Evolutionary conservation across 1,284 basidiomycete genomes (phyloP).

Genomic region (Heterobasidion occidentale): DNA sequence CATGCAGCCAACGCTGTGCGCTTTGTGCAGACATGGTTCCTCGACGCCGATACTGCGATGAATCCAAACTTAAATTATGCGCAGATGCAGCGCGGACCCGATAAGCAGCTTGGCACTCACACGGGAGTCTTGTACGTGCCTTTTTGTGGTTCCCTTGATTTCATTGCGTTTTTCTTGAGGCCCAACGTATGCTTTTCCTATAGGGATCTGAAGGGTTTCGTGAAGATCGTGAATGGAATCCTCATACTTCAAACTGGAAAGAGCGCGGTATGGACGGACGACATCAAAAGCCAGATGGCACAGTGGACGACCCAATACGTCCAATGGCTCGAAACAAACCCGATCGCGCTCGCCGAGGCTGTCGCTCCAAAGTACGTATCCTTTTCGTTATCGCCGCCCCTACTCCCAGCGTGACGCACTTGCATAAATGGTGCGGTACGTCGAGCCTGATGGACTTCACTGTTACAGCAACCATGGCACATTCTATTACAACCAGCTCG

Average conservation of each 20-base stretch:
- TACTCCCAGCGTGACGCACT: conserved; percentile 4
- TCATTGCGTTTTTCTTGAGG: too few relatives aligned
- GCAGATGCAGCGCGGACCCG: conserved; percentile 59
- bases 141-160: neutral
- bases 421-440: neutral
- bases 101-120: conserved; percentile 39
- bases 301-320: conserved; percentile 45
- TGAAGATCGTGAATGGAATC: conserved; percentile 53
- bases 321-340: conserved; percentile 47
- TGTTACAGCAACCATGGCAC: conserved; percentile 50
- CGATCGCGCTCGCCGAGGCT: conserved; percentile 39
- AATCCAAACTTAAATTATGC: conserved; percentile 64
- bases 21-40: conserved; percentile 53
- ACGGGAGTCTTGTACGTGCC: conserved; percentile 43
- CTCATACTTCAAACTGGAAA: conserved; percentile 43
- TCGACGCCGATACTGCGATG: conserved; percentile 50
- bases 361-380: conserved; percentile 43
- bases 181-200: too few relatives aligned
- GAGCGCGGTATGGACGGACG: conserved; percentile 48
- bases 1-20: conserved; percentile 33
- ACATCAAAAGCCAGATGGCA: conserved; percentile 39
- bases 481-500: conserved; percentile 36
- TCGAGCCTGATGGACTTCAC: neutral
- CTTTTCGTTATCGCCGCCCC: too few relatives aligned
- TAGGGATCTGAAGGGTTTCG: conserved; percentile 47